Evolutionary conservation across 257 asterid genomes (phyloP).

Genomic region (Fraxinus anomala): DNA sequence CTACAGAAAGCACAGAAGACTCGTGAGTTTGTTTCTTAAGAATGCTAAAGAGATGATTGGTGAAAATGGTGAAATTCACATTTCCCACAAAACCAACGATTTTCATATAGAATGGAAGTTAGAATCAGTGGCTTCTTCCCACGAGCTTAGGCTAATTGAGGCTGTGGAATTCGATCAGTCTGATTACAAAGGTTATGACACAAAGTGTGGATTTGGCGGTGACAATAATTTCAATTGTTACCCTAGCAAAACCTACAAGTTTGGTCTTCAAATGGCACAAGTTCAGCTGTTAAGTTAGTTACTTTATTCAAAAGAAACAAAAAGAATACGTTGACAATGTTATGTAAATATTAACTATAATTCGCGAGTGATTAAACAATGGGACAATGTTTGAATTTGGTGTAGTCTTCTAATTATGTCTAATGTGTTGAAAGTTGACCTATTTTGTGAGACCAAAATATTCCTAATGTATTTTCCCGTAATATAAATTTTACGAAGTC

Average conservation of each 20-base stretch:
- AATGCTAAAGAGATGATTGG: constrained; percentile 20
- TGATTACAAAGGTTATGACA: constrained; percentile 26
- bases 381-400: constrained; percentile 29
- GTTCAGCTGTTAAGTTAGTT: background rate
- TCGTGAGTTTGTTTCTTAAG: constrained; percentile 19
- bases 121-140: constrained; percentile 7
- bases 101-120: constrained; percentile 36
- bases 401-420: no score
- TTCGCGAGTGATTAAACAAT: background rate
- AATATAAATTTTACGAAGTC: no score
- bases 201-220: constrained; percentile 27
- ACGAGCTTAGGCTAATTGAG: constrained; percentile 11
- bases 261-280: constrained; percentile 7
- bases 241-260: constrained; percentile 32
- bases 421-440: background rate
- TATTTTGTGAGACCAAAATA: no score
- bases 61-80: constrained; percentile 34
- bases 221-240: constrained; percentile 10
- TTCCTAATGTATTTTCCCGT: no score
- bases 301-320: no score
- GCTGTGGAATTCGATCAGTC: constrained; percentile 2
- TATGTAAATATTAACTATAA: background rate
- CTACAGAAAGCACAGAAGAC: constrained; percentile 27
- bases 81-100: constrained; percentile 36
- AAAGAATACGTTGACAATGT: background rate